Conservation (phyloP, 2,329 filamentous ascomycete genomes). For the Nemania sp. region DNA sequence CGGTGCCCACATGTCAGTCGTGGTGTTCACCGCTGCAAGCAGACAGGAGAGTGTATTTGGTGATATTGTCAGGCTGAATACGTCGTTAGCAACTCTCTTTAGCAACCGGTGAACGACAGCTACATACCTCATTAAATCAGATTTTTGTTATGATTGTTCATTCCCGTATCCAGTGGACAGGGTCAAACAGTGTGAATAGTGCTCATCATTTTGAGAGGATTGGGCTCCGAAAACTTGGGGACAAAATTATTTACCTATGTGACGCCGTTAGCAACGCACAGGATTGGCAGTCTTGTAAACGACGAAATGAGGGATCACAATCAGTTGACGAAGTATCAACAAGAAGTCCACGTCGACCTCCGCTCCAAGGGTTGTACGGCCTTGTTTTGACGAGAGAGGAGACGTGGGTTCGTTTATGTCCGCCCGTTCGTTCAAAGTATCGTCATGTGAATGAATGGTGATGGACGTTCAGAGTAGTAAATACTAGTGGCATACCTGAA, state of each 20-base stretch:
- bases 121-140: conserved; percentile 47
- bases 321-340: conserved; percentile 72
- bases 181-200: conserved; percentile 49
- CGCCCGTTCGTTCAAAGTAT: conserved; percentile 72
- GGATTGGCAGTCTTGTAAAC: conserved; percentile 19
- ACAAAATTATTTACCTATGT: conserved; percentile 35
- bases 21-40: background rate
- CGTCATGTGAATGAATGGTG: conserved; percentile 53
- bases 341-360: conserved; percentile 56
- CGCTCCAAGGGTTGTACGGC: conserved; percentile 66
- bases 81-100: conserved; percentile 24
- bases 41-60: conserved; percentile 3
- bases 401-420: conserved; percentile 64
- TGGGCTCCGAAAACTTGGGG: background rate
- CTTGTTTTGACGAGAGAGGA: conserved; percentile 57
- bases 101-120: background rate
- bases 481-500: conserved; percentile 49
- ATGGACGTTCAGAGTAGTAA: conserved; percentile 30
- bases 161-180: conserved; percentile 41
- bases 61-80: conserved; percentile 37
- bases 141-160: conserved; percentile 43
- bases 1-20: conserved; percentile 11
- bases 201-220: conserved; percentile 41
- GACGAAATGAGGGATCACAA: conserved; percentile 40
- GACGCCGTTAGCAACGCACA: conserved; percentile 37